A percentile compares a stretch with the other conserved stretches of the same genome.
These are phyloP conservation scores for Rhodotorula babjevae DNA, from an alignment of 768 basidiomycete genomes.

Conservation along the genomic window DNA sequence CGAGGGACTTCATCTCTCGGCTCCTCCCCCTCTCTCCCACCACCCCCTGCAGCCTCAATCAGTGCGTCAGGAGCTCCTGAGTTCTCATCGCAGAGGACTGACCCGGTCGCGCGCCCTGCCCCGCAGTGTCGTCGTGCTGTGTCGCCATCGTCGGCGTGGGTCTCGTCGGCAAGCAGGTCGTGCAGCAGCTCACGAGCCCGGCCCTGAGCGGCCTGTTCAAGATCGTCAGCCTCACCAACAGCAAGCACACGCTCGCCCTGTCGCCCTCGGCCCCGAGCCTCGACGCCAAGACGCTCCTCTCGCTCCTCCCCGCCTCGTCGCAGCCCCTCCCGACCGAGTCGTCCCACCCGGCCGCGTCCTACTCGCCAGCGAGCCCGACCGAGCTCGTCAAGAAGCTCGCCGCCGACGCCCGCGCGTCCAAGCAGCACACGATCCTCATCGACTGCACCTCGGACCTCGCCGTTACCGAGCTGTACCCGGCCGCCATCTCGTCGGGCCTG, in stretches of 20 bases:
- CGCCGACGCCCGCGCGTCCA: constrained; percentile 21
- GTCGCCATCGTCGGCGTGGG: constrained; percentile 87
- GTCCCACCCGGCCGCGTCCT: constrained; percentile 42
- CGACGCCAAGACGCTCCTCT: constrained; percentile 34
- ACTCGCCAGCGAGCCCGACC: constrained; percentile 27
- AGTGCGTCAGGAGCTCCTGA: too few relatives aligned
- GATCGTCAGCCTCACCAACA: constrained; percentile 50
- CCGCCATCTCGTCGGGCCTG: constrained; percentile 70
- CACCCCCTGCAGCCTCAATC: too few relatives aligned
- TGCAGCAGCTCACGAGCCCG: constrained; percentile 71
- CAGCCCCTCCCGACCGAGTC: constrained; percentile 40
- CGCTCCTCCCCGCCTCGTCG: constrained; percentile 43
- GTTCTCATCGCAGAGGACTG: background rate
- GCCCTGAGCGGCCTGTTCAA: constrained; percentile 49
- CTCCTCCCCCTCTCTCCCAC: too few relatives aligned
- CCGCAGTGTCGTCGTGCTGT: constrained; percentile 22
- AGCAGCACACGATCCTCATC: constrained; percentile 65
- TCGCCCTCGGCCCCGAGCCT: constrained; percentile 36
- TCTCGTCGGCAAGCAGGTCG: constrained; percentile 77
- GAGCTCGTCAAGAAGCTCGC: constrained; percentile 37
- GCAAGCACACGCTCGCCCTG: constrained; percentile 47
- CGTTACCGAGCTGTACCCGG: constrained; percentile 75
- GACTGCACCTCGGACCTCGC: constrained; percentile 87
- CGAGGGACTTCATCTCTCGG: too few relatives aligned
- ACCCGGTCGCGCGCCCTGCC: too few relatives aligned